These are phyloP conservation scores for Solanum phureja DNA, from an alignment of 257 asterid species.

Conservation along the genomic window DNA sequence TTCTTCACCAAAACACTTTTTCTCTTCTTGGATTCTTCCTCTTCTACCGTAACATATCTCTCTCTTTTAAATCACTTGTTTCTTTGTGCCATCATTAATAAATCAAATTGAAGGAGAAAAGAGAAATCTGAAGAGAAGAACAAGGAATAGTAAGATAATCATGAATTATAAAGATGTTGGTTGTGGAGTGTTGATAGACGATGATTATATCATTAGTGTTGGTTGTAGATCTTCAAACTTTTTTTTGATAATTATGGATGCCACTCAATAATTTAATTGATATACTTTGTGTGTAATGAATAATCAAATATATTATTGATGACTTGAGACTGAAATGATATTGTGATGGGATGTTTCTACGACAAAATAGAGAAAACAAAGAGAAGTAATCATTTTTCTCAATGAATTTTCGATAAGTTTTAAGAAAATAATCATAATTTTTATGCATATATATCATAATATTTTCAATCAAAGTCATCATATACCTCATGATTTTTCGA, in stretches of 20 bases:
- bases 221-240: not conserved
- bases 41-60: not conserved
- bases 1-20: not conserved
- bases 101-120: not conserved
- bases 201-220: not conserved
- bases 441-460: not conserved
- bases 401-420: not conserved
- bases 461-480: no score
- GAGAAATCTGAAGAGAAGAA: not conserved
- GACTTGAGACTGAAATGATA: not conserved
- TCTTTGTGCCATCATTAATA: not conserved
- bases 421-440: not conserved
- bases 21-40: not conserved
- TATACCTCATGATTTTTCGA: no score
- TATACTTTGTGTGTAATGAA: not conserved
- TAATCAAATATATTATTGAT: not conserved
- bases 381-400: not conserved
- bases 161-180: not conserved
- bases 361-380: not conserved
- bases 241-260: not conserved
- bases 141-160: not conserved
- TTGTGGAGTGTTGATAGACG: not conserved
- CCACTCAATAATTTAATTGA: not conserved
- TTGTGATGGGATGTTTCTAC: not conserved
- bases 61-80: not conserved